Conservation (phyloP, 2,329 filamentous ascomycete species). For the Akanthomyces dipterigenus region DNA sequence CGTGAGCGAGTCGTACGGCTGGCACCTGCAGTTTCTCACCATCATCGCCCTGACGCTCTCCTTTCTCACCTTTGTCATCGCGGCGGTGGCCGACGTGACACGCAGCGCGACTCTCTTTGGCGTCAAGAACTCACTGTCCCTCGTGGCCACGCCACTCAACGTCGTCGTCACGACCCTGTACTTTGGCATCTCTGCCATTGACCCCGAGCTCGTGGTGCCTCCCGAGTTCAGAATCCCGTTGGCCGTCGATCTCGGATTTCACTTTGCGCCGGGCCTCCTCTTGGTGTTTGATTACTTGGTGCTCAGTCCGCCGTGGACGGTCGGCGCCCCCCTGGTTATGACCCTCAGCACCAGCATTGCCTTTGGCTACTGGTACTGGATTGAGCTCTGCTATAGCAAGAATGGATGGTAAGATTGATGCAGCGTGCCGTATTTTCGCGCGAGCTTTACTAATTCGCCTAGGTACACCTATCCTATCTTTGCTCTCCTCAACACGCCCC, state of each 20-base stretch:
- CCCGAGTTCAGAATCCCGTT: conserved; percentile 50
- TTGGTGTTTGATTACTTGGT: conserved; percentile 59
- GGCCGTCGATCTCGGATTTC: conserved; percentile 56
- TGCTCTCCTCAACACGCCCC: conserved; percentile 54
- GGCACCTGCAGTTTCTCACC: conserved; percentile 66
- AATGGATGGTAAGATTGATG: conserved; percentile 54
- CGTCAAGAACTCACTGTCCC: conserved; percentile 60
- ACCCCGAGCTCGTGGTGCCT: conserved; percentile 45
- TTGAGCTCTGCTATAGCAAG: conserved; percentile 61
- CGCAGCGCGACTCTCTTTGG: conserved; percentile 51
- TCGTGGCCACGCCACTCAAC: conserved; percentile 62
- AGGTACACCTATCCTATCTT: conserved; percentile 89
- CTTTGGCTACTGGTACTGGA: conserved; percentile 69
- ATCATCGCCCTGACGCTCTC: conserved; percentile 63
- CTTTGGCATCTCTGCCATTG: conserved; percentile 59
- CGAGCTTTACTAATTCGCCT: conserved; percentile 8
- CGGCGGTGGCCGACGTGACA: conserved; percentile 58
- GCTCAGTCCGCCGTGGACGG: conserved; percentile 66
- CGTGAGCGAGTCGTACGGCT: conserved; percentile 55
- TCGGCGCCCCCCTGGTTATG: conserved; percentile 53
- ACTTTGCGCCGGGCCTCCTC: conserved; percentile 59
- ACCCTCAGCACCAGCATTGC: conserved; percentile 52
- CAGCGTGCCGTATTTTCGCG: no score
- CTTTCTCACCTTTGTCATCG: conserved; percentile 53
- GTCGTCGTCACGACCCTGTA: conserved; percentile 66